Base-by-base conservation (phyloP, 768 basidiomycete genomes). In the Kondoa malvinella region DNA sequence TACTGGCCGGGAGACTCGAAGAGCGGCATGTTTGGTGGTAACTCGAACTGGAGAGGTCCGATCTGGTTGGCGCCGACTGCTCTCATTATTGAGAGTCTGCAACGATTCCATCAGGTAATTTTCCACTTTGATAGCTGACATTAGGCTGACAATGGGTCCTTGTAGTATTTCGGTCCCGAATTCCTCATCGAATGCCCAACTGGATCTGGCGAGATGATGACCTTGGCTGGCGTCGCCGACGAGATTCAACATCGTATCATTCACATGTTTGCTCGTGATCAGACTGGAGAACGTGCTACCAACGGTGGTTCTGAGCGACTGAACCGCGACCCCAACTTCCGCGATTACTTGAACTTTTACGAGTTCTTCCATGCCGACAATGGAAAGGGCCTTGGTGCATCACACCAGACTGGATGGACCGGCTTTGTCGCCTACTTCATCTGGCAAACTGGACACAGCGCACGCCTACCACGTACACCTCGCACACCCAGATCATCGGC, bases 181-280 rank as follows among this genome's bases (percentile, higher is more conserved):
- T 79, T 96, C 34, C 87, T 89, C 79, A 83, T 83, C 31, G 95
- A 99, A 77, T 99, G 95, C 74, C 95, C 95, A 2, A 92, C 90
- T 0, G 91, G 92, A 30, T 88, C 87, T 70, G 95, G 95, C n/a
- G 92, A 95, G 72, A 90, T 86, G 78, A 96, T 96, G 92, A 89
- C 91, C 75, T 84, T 99, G 4, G 89, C 87, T 12, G 82, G 84
- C 68, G 91, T 94, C 25, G 91, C 95, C 3, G 94, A 96, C 74
- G 95, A 99, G 77, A 92, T 99, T 67, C 95, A 97, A 77, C 94
- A 97, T 75, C 86, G 95, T n/a, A 85, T 97, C 70, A 99, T 97
- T 67, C 92, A 97, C 77, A 91, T 99, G 73, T 99, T 99, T 74
- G 86, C 89, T n/a, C 85, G 92, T 30, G 94, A 99, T 75, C 77